Evolutionary conservation across 495 filamentous ascomycete species (phyloP).

Genomic region (Daldinia decipiens): DNA sequence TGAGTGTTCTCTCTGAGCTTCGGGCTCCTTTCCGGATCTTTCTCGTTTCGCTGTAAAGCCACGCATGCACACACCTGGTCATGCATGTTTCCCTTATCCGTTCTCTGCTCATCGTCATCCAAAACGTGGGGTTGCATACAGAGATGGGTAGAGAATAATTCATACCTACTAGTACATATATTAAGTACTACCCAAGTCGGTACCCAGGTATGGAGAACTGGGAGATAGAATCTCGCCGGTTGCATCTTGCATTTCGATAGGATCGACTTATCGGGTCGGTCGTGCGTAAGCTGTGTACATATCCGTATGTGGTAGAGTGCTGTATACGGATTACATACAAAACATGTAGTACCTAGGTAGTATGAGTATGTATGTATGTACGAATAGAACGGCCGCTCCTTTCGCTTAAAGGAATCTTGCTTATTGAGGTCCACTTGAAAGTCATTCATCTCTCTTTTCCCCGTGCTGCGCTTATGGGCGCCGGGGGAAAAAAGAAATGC

Average conservation of each 20-base stretch:
- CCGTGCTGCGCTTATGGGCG: constrained; percentile 10
- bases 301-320: constrained; percentile 4
- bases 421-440: constrained; percentile 32
- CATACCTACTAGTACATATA: constrained; percentile 18
- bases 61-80: constrained; percentile 28
- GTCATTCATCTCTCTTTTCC: constrained; percentile 29
- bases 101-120: constrained; percentile 37
- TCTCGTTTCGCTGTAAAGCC: constrained; percentile 39
- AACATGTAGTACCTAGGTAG: background rate
- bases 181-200: background rate
- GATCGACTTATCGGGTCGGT: constrained; percentile 39
- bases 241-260: constrained; percentile 44
- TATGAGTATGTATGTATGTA: background rate
- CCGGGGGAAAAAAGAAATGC: constrained; percentile 24
- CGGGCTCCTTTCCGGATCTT: constrained; percentile 31
- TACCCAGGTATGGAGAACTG: constrained; percentile 16
- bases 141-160: constrained; percentile 13
- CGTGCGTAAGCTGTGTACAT: constrained; percentile 22
- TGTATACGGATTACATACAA: no score
- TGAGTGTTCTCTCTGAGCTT: constrained; percentile 3
- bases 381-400: background rate
- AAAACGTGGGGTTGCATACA: constrained; percentile 45
- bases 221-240: constrained; percentile 33
- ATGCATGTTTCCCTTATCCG: constrained; percentile 35
- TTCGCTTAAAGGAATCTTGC: constrained; percentile 23